phyloP scores from a whole-genome alignment of 495 filamentous ascomycete genomes.

The Tuber brumale region DNA sequence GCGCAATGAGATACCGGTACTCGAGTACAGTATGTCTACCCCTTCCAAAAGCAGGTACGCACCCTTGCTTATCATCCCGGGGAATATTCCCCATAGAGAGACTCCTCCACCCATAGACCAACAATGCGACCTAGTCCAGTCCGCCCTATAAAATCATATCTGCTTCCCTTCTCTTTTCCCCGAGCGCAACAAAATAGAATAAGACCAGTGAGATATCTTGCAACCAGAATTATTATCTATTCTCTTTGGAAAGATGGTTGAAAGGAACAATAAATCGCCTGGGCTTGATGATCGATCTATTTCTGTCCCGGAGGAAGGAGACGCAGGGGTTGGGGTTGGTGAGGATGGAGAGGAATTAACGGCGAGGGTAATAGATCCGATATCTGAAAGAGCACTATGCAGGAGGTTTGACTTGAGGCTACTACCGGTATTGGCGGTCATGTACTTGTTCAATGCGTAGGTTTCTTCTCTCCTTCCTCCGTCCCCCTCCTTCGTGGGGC shows the following conservation, averaged over 20 bases:
- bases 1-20: background rate
- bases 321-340: background rate
- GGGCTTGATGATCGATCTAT: constrained; percentile 5
- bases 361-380: constrained; percentile 42
- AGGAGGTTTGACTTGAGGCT: constrained; percentile 59
- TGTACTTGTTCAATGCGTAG: constrained; percentile 49
- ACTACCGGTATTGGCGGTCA: constrained; percentile 57
- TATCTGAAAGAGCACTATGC: constrained; percentile 57
- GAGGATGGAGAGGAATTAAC: constrained; percentile 24
- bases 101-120: background rate
- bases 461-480: background rate
- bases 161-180: background rate
- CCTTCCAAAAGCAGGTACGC: background rate
- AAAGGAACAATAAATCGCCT: background rate
- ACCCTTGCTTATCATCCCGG: background rate
- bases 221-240: background rate
- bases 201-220: background rate
- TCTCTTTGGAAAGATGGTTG: constrained; percentile 8
- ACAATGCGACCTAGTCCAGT: background rate
- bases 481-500: constrained; percentile 38
- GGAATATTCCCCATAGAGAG: background rate
- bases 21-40: background rate
- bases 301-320: constrained; percentile 12
- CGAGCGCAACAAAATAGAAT: background rate
- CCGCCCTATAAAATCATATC: background rate